phyloP scores from a whole-genome alignment of 768 basidiomycete genomes.

The Trametes meyenii region DNA sequence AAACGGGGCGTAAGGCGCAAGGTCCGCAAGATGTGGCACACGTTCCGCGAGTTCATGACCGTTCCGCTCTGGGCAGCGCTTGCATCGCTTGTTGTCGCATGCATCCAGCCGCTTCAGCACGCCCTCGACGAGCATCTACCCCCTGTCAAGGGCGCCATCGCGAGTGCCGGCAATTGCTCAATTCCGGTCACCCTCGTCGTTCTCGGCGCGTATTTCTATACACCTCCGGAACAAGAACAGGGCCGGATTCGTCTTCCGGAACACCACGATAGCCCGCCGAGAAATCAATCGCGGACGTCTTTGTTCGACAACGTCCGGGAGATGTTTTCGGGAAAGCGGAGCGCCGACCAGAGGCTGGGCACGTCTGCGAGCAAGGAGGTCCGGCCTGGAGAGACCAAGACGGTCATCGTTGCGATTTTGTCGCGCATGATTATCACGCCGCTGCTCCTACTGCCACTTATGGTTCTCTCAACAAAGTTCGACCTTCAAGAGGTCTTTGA shows the following conservation, averaged over 20 bases:
- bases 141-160: slow-evolving; percentile 70
- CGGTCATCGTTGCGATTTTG: slow-evolving; percentile 80
- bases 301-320: slow-evolving; percentile 47
- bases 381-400: slow-evolving; percentile 73
- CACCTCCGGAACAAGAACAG: slow-evolving; percentile 35
- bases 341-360: slow-evolving; percentile 22
- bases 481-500: slow-evolving; percentile 66
- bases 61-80: slow-evolving; percentile 84
- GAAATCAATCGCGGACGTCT: slow-evolving; percentile 35
- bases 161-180: slow-evolving; percentile 70
- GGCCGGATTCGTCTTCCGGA: neutral
- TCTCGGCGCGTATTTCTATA: slow-evolving; percentile 90
- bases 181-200: slow-evolving; percentile 91
- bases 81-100: slow-evolving; percentile 74
- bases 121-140: slow-evolving; percentile 63
- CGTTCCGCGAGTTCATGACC: slow-evolving; percentile 79
- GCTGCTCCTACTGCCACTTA: slow-evolving; percentile 71
- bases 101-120: slow-evolving; percentile 74
- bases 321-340: slow-evolving; percentile 42
- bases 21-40: slow-evolving; percentile 37
- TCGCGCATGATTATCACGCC: slow-evolving; percentile 90
- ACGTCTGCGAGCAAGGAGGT: slow-evolving; percentile 21
- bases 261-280: slow-evolving; percentile 20
- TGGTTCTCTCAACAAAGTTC: slow-evolving; percentile 62
- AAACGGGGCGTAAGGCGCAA: slow-evolving; percentile 32